Evolutionary conservation across 192 early-diverging fungal species (phyloP).

Genomic region (Rhizophagus clarus): DNA sequence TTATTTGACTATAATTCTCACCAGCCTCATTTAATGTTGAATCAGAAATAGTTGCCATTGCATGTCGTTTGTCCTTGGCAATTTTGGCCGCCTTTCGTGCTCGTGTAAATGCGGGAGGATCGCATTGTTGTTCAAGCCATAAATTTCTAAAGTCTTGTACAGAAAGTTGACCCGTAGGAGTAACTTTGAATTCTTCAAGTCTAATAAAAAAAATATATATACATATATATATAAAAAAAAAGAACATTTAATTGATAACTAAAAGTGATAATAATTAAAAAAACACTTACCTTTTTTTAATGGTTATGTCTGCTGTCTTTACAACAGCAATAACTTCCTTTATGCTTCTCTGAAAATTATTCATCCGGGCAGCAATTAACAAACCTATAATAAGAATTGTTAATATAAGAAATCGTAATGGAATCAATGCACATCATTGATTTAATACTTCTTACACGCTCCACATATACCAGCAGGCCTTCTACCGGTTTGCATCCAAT

Average conservation of each 20-base stretch:
- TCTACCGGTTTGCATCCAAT: constrained; percentile 91
- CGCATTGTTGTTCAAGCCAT: constrained; percentile 79
- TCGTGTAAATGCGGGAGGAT: constrained; percentile 83
- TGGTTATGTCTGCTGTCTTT: constrained; percentile 86
- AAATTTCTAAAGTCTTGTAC: constrained; percentile 80
- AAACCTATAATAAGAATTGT: constrained; percentile 38
- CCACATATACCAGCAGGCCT: constrained; percentile 95
- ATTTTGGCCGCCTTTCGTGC: constrained; percentile 50
- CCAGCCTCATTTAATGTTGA: constrained; percentile 24
- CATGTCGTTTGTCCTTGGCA: constrained; percentile 33
- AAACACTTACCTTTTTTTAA: constrained; percentile 65
- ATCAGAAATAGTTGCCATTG: neutral
- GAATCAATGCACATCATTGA: neutral
- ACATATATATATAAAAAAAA: no score
- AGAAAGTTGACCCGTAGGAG: constrained; percentile 74
- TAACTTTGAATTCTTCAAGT: constrained; percentile 79
- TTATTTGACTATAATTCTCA: constrained; percentile 34
- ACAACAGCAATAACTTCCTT: constrained; percentile 87
- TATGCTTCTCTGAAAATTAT: constrained; percentile 81
- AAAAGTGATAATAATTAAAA: neutral
- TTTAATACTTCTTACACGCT: constrained; percentile 52
- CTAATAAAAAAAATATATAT: constrained; percentile 40
- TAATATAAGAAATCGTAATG: neutral
- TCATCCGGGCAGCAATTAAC: constrained; percentile 87
- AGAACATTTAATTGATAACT: neutral